Conservation (phyloP, 129 eudicot genomes). For the Flaveria linearis region DNA sequence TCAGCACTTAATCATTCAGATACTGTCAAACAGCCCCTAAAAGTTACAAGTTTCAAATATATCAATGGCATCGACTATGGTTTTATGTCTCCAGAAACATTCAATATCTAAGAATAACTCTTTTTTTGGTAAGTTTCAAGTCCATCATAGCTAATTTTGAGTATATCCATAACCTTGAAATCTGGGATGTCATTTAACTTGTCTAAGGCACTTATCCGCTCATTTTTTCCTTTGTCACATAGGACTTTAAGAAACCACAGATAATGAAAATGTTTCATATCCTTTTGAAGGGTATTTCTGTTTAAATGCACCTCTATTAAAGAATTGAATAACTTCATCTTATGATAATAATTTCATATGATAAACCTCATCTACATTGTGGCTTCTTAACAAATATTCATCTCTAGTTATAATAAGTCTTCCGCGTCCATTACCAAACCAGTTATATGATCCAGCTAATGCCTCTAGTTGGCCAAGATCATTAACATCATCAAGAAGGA, state of each 20-base stretch:
- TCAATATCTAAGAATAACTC: conserved; percentile 2
- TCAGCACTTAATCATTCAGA: too few relatives aligned
- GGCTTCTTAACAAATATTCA: neutral
- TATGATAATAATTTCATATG: neutral
- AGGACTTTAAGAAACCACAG: neutral
- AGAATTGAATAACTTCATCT: neutral
- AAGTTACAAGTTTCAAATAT: neutral
- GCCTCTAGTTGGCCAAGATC: neutral
- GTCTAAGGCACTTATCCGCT: neutral
- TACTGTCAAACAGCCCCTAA: too few relatives aligned
- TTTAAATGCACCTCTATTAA: neutral
- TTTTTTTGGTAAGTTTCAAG: neutral
- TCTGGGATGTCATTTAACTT: neutral
- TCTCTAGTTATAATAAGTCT: neutral
- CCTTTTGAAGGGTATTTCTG: neutral
- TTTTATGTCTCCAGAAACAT: neutral
- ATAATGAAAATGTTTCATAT: neutral
- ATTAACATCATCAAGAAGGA: neutral
- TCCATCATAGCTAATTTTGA: neutral
- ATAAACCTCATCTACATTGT: neutral
- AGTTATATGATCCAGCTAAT: neutral
- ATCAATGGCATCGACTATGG: neutral
- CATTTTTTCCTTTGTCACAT: neutral
- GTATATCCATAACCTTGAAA: neutral
- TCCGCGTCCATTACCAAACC: neutral